Evolutionary conservation across 2,329 filamentous ascomycete genomes (phyloP), one percentile per base, ranked within the genome.

Genomic region (Pseudocercospora vitis): DNA sequence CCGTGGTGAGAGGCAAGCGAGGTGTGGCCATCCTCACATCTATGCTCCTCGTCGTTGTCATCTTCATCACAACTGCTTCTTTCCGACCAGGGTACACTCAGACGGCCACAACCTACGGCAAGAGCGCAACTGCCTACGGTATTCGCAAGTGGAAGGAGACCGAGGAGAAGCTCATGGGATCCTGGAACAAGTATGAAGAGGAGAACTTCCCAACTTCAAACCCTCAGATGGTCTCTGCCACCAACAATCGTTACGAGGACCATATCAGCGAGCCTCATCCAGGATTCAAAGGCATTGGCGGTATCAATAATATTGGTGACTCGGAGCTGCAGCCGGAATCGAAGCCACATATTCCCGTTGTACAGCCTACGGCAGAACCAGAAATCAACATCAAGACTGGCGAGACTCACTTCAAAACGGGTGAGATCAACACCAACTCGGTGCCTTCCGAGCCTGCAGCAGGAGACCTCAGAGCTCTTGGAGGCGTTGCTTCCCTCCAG

Each of bases 121-220:
- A 31, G 24, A 45, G 42, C 24, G 42, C 42, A 19, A 45, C 42
- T 8, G 42, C 42, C 11, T 45, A 45, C 14, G 42, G 42, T 8
- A 52, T 56, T 16, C 49, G 40, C 9, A 56, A 56, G 11, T 52
- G 50, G 42, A 56, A 52, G 24, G 44, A 49, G 21, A 47, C 49
- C 7, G 42, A 56, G 14, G 37, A 39, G 8, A 56, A 56, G 18
- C 7, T 56, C 3, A 56, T 49, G 39, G 53, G 53, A 31, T 46
- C 49, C 6, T 56, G 53, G 53, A 56, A 35, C 3, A 32, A 44
- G 9, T 56, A 56, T 12, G 53, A 56, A 12, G 53, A 52, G 16
- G 48, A 49, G 46, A 35, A 56, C 14, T 56, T 56, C 24, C 49
- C 49, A 5, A 46, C 50, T 8, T 52, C 42, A 32, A 56, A 56